Evolutionary conservation across 2,329 filamentous ascomycete species (phyloP).

Genomic region (Didymella pinodella): DNA sequence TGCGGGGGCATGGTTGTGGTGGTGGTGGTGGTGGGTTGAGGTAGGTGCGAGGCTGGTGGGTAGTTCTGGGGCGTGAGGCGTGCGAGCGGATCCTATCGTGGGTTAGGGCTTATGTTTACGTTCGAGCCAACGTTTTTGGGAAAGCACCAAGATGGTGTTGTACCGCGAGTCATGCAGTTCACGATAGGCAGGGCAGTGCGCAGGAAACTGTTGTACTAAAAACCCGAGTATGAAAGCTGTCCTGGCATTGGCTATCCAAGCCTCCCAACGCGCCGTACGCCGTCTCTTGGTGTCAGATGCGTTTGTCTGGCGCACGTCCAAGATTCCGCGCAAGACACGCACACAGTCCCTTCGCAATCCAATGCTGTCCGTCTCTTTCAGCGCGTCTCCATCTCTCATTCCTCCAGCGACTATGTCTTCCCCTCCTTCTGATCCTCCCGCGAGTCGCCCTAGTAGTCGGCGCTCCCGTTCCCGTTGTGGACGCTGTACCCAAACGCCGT

Average conservation of each 20-base stretch:
- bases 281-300: constrained; percentile 8
- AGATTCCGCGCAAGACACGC: not conserved
- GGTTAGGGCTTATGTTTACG: not conserved
- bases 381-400: not conserved
- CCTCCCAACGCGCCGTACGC: constrained; percentile 8
- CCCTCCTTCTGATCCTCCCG: constrained; percentile 5
- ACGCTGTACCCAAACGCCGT: constrained; percentile 54
- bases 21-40: too few relatives aligned
- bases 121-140: too few relatives aligned
- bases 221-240: constrained; percentile 23
- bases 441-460: constrained; percentile 48
- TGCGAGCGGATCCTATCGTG: not conserved
- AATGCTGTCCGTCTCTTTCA: not conserved
- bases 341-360: constrained; percentile 4
- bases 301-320: constrained; percentile 4
- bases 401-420: not conserved
- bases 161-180: not conserved
- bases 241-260: constrained; percentile 6
- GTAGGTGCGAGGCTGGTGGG: too few relatives aligned
- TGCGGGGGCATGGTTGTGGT: not conserved
- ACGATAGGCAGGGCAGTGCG: constrained; percentile 13
- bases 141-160: not conserved
- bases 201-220: constrained; percentile 38
- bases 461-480: constrained; percentile 52
- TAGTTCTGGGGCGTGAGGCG: not conserved